Base-by-base conservation (phyloP, 352 stramenopile genomes). In the Pythium periplocum region DNA sequence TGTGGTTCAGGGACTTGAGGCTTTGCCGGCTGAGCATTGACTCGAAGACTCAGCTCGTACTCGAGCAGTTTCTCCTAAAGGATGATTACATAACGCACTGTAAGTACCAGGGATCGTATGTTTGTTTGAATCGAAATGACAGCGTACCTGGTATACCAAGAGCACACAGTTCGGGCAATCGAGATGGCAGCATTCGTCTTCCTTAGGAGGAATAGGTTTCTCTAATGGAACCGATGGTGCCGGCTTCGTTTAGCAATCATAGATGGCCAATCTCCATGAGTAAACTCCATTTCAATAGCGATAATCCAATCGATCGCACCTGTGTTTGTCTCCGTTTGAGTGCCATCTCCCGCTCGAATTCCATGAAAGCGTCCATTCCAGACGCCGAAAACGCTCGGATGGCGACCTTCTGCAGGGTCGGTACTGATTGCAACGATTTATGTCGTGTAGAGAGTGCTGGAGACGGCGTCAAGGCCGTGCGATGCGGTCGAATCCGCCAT, bases 131-230 rank as follows among this genome's bases (percentile, higher is more conserved):
- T 30, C 41, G 32, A n/a, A 46, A 44, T 36, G 32, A 8, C 12
- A 51, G 7, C 53, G 26, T 53, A 90, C 83, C 69, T 93, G 78
- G 50, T 94, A 94, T 48, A 90, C 73, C 11, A 94, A 60, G 17
- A 91, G 64, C n/a, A 94, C 82, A 59, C 84, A 94, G 59, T 93
- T 94, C 37, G 84, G 84, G 48, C 84, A 94, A 61, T 93, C 83
- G 42, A 86, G 67, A 38, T 88, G 69, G 61, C 84, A 94, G 64
- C 84, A 94, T 51, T 94, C 84, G 59, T 88, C 82, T 45, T 92
- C 82, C 35, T 75, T 67, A 39, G 84, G 84, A 48, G 85, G 78
- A 33, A 75, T 55, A 6, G 82, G 84, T 26, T 73, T 78, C 47
- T 68, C 69, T 30, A 88, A 53, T 36, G 67, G 77, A 54, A 50